Conservation (phyloP, 192 early-diverging fungal genomes). For the Phlyctochytrium planicorne region DNA sequence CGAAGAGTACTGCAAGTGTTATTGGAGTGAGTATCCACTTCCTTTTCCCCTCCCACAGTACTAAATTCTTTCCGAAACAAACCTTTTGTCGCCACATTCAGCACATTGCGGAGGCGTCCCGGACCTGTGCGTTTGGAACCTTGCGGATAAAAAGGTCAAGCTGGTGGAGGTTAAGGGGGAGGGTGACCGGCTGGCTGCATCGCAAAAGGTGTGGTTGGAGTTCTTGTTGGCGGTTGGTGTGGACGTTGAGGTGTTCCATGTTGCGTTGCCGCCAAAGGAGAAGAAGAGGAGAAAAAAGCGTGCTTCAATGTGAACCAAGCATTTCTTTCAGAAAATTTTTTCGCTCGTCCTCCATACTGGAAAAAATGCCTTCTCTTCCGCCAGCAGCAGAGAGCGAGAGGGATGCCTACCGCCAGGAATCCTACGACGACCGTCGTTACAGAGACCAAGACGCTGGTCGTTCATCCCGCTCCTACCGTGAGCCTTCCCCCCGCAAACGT, state of each 20-base stretch:
- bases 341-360: no score
- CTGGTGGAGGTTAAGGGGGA: constrained; percentile 52
- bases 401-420: constrained; percentile 2
- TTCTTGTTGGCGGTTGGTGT: constrained; percentile 27
- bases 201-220: constrained; percentile 50
- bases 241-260: constrained; percentile 41
- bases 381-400: constrained; percentile 3
- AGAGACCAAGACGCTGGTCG: not conserved
- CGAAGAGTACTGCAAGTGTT: constrained; percentile 29
- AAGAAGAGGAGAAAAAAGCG: constrained; percentile 2
- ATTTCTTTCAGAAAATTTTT: no score
- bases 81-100: no score
- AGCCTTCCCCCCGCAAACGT: not conserved
- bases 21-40: constrained; percentile 13
- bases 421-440: not conserved
- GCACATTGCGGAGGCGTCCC: constrained; percentile 48
- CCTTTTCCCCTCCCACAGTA: not conserved
- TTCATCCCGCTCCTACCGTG: not conserved
- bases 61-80: not conserved
- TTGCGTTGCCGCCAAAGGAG: constrained; percentile 15
- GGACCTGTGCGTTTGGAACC: constrained; percentile 49
- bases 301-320: no score
- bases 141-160: constrained; percentile 26
- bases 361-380: constrained; percentile 3
- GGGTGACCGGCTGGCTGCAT: constrained; percentile 42